Percentiles rank a stretch among this genome's conserved stretches.
Evolutionary conservation across 495 filamentous ascomycete species (phyloP).

Genomic region (Tuber borchii): DNA sequence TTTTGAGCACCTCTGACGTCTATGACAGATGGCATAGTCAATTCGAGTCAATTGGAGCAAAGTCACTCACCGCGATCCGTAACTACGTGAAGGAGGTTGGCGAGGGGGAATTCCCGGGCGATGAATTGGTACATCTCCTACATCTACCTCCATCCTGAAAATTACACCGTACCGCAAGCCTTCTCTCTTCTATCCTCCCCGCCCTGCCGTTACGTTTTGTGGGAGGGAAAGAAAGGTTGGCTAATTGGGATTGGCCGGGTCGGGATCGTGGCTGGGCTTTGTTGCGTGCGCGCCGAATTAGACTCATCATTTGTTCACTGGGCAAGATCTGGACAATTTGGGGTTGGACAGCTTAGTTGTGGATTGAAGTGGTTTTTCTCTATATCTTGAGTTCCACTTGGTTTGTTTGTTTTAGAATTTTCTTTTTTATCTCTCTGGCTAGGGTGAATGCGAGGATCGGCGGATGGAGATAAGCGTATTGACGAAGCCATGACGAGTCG

Average conservation of each 20-base stretch:
- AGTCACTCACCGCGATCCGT: conserved; percentile 33
- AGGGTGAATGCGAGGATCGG: background rate
- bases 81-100: conserved; percentile 35
- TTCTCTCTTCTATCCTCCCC: background rate
- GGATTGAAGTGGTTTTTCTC: background rate
- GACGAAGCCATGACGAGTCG: background rate
- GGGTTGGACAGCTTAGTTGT: background rate
- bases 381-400: background rate
- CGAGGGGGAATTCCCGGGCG: conserved; percentile 29
- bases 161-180: background rate
- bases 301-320: conserved; percentile 5
- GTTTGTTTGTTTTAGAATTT: conserved; percentile 3
- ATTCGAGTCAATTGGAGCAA: conserved; percentile 33
- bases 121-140: conserved; percentile 39
- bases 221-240: conserved; percentile 4
- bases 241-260: conserved; percentile 2
- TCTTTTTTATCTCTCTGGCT: background rate
- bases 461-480: background rate
- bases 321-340: background rate
- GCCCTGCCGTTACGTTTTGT: background rate
- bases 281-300: background rate
- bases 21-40: conserved; percentile 25
- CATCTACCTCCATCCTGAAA: conserved; percentile 28
- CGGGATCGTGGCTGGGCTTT: conserved; percentile 1
- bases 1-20: background rate